Conservation (phyloP, 1,284 basidiomycete genomes). For the Ustilago sp. region DNA sequence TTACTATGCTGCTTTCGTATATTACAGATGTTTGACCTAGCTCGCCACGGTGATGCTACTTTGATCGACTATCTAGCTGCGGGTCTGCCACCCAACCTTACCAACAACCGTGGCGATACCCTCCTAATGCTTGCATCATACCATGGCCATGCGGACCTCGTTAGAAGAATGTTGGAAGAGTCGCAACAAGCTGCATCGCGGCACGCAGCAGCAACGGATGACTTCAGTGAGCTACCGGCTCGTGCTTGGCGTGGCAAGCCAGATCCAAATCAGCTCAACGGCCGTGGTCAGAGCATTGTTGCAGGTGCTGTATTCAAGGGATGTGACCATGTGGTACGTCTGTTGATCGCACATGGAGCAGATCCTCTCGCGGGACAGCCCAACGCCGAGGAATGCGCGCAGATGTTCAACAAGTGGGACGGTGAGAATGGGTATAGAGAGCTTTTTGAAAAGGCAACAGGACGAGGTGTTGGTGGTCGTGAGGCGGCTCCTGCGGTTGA, state of each 20-base stretch:
- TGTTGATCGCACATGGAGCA: slow-evolving; percentile 77
- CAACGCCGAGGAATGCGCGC: slow-evolving; percentile 78
- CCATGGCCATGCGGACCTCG: slow-evolving; percentile 77
- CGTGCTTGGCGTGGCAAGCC: slow-evolving; percentile 28
- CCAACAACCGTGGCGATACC: slow-evolving; percentile 73
- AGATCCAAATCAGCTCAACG: slow-evolving; percentile 75
- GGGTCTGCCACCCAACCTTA: slow-evolving; percentile 82
- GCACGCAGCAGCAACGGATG: neutral
- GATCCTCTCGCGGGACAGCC: slow-evolving; percentile 79
- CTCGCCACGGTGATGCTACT: slow-evolving; percentile 75
- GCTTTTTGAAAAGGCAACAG: slow-evolving; percentile 50
- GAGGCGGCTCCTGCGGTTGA: slow-evolving; percentile 47
- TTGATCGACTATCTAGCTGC: slow-evolving; percentile 74
- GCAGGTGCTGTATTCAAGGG: slow-evolving; percentile 86
- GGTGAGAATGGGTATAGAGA: slow-evolving; percentile 43
- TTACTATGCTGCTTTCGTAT: neutral
- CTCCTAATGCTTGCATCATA: slow-evolving; percentile 86
- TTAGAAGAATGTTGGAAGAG: slow-evolving; percentile 73
- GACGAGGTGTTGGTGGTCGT: slow-evolving; percentile 44
- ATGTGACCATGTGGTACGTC: slow-evolving; percentile 75
- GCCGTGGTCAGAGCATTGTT: slow-evolving; percentile 81
- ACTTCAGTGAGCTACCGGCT: neutral
- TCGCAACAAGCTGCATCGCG: slow-evolving; percentile 4
- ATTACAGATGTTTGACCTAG: slow-evolving; percentile 78
- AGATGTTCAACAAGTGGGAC: slow-evolving; percentile 66